Evolutionary conservation across 2,329 filamentous ascomycete species (phyloP).

Genomic region (Aspergillus sp.): DNA sequence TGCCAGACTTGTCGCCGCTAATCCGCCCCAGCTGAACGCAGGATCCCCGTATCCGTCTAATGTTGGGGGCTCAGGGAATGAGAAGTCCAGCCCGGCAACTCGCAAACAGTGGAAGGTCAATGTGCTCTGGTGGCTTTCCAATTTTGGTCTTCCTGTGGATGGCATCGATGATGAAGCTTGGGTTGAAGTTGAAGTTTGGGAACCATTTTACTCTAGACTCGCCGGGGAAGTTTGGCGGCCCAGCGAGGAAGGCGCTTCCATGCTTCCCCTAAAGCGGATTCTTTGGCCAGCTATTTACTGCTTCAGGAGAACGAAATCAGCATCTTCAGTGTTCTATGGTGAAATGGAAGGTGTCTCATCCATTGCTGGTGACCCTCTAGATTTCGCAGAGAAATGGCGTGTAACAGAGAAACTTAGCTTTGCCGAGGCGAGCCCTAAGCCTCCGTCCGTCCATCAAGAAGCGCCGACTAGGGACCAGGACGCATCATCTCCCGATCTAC

Average conservation of each 20-base stretch:
- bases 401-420: slow-evolving; percentile 28
- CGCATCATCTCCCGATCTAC: slow-evolving; percentile 24
- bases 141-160: slow-evolving; percentile 37
- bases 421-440: slow-evolving; percentile 19
- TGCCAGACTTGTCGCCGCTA: slow-evolving; percentile 34
- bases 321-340: slow-evolving; percentile 19
- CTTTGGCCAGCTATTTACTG: slow-evolving; percentile 49
- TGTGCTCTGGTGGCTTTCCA: slow-evolving; percentile 40
- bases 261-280: slow-evolving; percentile 42
- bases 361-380: slow-evolving; percentile 40
- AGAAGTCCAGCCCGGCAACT: slow-evolving; percentile 17
- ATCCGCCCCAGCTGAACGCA: slow-evolving; percentile 22
- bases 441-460: slow-evolving; percentile 22
- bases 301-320: slow-evolving; percentile 38
- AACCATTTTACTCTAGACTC: slow-evolving; percentile 41
- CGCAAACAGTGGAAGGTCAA: slow-evolving; percentile 39
- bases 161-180: slow-evolving; percentile 36
- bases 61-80: slow-evolving; percentile 13
- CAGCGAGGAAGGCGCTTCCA: slow-evolving; percentile 29
- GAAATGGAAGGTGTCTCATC: slow-evolving; percentile 18
- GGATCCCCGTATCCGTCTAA: slow-evolving; percentile 24
- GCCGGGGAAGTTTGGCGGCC: slow-evolving; percentile 35
- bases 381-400: slow-evolving; percentile 47
- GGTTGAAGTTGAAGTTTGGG: slow-evolving; percentile 46
- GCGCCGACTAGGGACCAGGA: slow-evolving; percentile 27